phyloP scores from a whole-genome alignment of 139 green algal genomes.

The Tetradesmus lagerheimii region DNA sequence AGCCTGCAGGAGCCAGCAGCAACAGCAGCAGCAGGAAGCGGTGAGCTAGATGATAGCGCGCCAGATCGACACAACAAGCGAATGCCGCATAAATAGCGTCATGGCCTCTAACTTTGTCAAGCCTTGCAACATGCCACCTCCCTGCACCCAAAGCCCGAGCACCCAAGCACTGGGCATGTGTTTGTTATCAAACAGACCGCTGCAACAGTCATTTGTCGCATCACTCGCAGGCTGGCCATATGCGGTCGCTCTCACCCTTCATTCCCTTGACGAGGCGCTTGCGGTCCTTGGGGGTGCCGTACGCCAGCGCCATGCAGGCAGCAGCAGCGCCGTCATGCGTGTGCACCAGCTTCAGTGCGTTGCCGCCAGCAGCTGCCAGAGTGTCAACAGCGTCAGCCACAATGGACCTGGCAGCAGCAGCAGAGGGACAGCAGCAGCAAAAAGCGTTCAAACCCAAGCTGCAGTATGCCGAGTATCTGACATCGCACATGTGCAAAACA shows the following conservation, averaged over 20 bases:
- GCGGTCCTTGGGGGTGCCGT: conserved; percentile 82
- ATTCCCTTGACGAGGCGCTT: conserved; percentile 86
- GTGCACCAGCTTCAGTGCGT: conserved; percentile 92
- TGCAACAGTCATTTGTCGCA: too few species aligned
- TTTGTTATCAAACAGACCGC: background rate
- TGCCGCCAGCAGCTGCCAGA: conserved; percentile 71
- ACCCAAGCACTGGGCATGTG: too few species aligned
- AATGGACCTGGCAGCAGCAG: conserved; percentile 38
- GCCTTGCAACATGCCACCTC: too few species aligned
- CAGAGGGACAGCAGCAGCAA: background rate
- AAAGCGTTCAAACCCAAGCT: too few species aligned
- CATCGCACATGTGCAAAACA: too few species aligned
- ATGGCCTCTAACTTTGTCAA: too few species aligned
- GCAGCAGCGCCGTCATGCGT: conserved; percentile 84
- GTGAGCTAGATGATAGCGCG: too few species aligned
- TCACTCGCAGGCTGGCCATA: too few species aligned
- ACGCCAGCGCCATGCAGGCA: conserved; percentile 78
- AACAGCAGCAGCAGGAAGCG: background rate
- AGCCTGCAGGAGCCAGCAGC: conserved; percentile 54
- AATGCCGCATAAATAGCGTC: too few species aligned
- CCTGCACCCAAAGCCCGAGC: too few species aligned
- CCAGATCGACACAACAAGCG: too few species aligned
- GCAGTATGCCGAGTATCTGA: too few species aligned
- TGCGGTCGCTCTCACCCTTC: conserved; percentile 65
- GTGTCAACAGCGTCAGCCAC: conserved; percentile 84